Percentiles rank a stretch among this genome's conserved stretches.
phyloP scores from a whole-genome alignment of 2,329 filamentous ascomycete genomes.

The Ceratocystis huliohia region DNA sequence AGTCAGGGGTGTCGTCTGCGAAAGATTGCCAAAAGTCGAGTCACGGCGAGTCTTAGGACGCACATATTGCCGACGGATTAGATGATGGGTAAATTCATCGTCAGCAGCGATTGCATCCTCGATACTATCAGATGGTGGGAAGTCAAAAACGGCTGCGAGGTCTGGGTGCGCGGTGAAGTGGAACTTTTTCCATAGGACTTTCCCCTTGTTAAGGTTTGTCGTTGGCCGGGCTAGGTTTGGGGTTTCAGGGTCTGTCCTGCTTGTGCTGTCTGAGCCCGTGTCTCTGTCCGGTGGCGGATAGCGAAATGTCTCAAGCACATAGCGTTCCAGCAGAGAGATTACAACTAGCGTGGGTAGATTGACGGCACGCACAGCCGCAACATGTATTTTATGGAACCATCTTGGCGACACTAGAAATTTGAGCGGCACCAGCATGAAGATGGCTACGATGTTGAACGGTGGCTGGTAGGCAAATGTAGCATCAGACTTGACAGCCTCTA shows the following conservation, averaged over 20 bases:
- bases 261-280: slow-evolving; percentile 1
- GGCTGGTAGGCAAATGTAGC: slow-evolving; percentile 72
- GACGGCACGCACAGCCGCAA: slow-evolving; percentile 58
- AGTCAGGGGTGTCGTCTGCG: slow-evolving; percentile 22
- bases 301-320: slow-evolving; percentile 38
- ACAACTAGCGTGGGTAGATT: slow-evolving; percentile 63
- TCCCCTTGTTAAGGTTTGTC: slow-evolving; percentile 7
- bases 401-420: slow-evolving; percentile 66
- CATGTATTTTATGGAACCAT: slow-evolving; percentile 86
- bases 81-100: slow-evolving; percentile 45
- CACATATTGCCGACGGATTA: slow-evolving; percentile 45
- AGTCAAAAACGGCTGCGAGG: slow-evolving; percentile 59
- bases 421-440: slow-evolving; percentile 60
- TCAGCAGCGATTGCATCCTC: slow-evolving; percentile 45
- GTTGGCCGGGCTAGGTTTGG: background rate
- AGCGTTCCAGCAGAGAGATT: slow-evolving; percentile 59
- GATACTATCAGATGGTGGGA: slow-evolving; percentile 51
- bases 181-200: slow-evolving; percentile 51
- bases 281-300: slow-evolving; percentile 23
- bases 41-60: slow-evolving; percentile 39
- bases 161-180: slow-evolving; percentile 59
- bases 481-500: slow-evolving; percentile 76
- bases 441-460: slow-evolving; percentile 69
- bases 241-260: slow-evolving; percentile 20
- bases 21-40: slow-evolving; percentile 43